These are phyloP conservation scores for Pinus tabuliformis DNA, from an alignment of 75 land plant species.

Conservation along the genomic window DNA sequence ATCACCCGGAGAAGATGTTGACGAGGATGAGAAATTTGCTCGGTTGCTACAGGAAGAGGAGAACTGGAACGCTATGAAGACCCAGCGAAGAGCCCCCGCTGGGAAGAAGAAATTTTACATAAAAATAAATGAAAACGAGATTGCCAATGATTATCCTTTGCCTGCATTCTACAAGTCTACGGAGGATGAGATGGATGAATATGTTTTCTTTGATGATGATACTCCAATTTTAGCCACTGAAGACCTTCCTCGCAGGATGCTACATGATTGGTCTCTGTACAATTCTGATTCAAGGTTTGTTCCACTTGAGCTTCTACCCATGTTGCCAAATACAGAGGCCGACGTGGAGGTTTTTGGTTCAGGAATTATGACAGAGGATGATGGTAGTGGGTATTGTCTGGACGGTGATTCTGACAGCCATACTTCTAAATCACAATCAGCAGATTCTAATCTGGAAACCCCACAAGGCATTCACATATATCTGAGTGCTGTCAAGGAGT, in stretches of 20 bases:
- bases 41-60: slow-evolving; percentile 84
- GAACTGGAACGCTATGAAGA: slow-evolving; percentile 48
- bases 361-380: slow-evolving; percentile 85
- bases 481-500: slow-evolving; percentile 93
- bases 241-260: slow-evolving; percentile 69
- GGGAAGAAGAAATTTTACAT: slow-evolving; percentile 49
- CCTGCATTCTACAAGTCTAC: slow-evolving; percentile 80
- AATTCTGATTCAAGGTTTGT: slow-evolving; percentile 87
- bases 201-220: slow-evolving; percentile 52
- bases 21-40: slow-evolving; percentile 79
- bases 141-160: slow-evolving; percentile 88
- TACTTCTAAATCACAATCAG: slow-evolving; percentile 4
- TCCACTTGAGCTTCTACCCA: slow-evolving; percentile 87
- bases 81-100: slow-evolving; percentile 9
- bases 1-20: slow-evolving; percentile 23
- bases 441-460: slow-evolving; percentile 10
- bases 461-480: slow-evolving; percentile 64
- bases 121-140: slow-evolving; percentile 91
- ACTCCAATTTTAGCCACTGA: slow-evolving; percentile 23
- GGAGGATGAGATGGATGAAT: slow-evolving; percentile 80
- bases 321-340: slow-evolving; percentile 77
- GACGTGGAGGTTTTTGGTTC: slow-evolving; percentile 91
- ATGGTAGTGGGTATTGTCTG: slow-evolving; percentile 71
- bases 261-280: slow-evolving; percentile 91
- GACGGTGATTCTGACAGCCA: slow-evolving; percentile 32